These are phyloP conservation scores for Sarocladiaceae sp. DNA, from an alignment of 2,329 filamentous ascomycete genomes.

Conservation along the genomic window DNA sequence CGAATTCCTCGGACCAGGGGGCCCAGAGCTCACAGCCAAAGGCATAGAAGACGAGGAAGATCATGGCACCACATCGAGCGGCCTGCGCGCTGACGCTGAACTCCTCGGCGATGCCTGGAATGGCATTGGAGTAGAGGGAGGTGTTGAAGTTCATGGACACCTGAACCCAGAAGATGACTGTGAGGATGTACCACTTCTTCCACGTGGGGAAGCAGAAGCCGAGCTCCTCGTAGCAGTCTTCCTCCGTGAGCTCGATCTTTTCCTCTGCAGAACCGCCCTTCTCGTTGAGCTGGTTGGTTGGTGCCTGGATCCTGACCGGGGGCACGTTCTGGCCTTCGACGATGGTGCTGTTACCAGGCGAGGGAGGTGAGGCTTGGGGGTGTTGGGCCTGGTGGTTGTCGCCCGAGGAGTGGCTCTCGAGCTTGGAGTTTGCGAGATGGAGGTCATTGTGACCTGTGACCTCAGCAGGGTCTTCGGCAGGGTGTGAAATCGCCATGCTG, in stretches of 20 bases:
- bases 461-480: constrained; percentile 30
- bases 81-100: constrained; percentile 63
- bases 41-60: constrained; percentile 74
- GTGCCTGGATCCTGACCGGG: neutral
- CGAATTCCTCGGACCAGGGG: constrained; percentile 79
- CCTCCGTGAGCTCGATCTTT: constrained; percentile 42
- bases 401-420: constrained; percentile 21
- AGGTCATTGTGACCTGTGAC: constrained; percentile 28
- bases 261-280: constrained; percentile 27
- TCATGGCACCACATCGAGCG: constrained; percentile 66
- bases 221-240: constrained; percentile 60
- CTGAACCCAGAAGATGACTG: constrained; percentile 68
- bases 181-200: constrained; percentile 68
- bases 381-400: neutral
- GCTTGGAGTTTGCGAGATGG: constrained; percentile 28
- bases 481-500: constrained; percentile 19
- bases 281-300: constrained; percentile 18
- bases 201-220: constrained; percentile 53
- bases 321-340: neutral
- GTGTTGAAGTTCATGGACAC: constrained; percentile 78
- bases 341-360: constrained; percentile 7
- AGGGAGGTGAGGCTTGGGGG: neutral
- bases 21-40: constrained; percentile 88
- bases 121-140: constrained; percentile 64
- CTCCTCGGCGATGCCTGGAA: constrained; percentile 57